phyloP scores from a whole-genome alignment of 805 yeast species.

The Saccharomycopsis fodiens region DNA sequence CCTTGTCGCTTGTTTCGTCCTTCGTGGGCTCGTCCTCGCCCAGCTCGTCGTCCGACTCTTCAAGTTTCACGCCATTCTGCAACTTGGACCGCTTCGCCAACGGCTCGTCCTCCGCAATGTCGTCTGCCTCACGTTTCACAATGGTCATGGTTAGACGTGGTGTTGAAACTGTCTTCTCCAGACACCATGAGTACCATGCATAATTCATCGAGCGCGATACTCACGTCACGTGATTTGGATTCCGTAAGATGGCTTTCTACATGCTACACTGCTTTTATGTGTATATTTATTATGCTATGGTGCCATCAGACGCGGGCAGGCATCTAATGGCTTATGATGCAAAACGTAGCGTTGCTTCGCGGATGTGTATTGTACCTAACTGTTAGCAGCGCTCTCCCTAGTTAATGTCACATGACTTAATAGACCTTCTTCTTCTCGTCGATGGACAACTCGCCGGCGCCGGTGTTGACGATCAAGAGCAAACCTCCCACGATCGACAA shows the following conservation, averaged over 20 bases:
- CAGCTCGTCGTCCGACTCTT: neutral
- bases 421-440: slow-evolving; percentile 95
- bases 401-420: no score
- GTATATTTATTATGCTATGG: neutral
- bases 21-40: slow-evolving; percentile 14
- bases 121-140: slow-evolving; percentile 15
- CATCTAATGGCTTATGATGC: no score
- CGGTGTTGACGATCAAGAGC: slow-evolving; percentile 83
- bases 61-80: slow-evolving; percentile 2
- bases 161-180: slow-evolving; percentile 24
- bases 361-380: no score
- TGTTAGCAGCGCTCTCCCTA: no score
- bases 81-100: slow-evolving; percentile 26
- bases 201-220: neutral
- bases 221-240: neutral
- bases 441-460: slow-evolving; percentile 89
- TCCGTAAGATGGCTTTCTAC: neutral
- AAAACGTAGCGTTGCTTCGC: no score
- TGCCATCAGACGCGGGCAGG: no score
- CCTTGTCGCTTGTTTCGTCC: slow-evolving; percentile 3
- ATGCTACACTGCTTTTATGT: neutral
- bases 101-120: slow-evolving; percentile 25
- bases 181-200: no score
- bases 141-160: slow-evolving; percentile 23
- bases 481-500: slow-evolving; percentile 93